phyloP scores from a whole-genome alignment of 139 green algal genomes.

The Coccomyxa sp. region DNA sequence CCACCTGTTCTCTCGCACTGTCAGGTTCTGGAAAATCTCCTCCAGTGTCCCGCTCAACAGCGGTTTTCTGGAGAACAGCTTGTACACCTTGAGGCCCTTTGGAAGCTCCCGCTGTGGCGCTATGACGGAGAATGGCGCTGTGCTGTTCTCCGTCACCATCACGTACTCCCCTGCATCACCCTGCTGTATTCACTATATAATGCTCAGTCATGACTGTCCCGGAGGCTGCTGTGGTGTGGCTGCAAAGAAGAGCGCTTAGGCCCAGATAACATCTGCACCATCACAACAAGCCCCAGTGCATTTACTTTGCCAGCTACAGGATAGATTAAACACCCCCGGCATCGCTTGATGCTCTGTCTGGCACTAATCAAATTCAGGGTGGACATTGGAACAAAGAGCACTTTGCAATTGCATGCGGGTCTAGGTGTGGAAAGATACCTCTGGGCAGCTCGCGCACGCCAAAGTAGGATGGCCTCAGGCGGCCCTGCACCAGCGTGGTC shows the following conservation, averaged over 20 bases:
- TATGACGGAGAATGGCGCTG: slow-evolving; percentile 33
- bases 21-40: slow-evolving; percentile 38
- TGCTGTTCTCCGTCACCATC: slow-evolving; percentile 38
- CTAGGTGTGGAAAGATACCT: background rate
- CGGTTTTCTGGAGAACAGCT: slow-evolving; percentile 52
- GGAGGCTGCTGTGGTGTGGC: too few species aligned
- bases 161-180: slow-evolving; percentile 16
- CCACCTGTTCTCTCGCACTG: background rate
- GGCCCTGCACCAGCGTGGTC: slow-evolving; percentile 41
- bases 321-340: too few species aligned
- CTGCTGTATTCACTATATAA: too few species aligned
- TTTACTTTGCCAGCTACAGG: too few species aligned
- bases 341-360: too few species aligned
- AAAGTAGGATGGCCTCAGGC: slow-evolving; percentile 44
- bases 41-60: slow-evolving; percentile 23
- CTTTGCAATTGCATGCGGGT: background rate
- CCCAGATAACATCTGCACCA: too few species aligned
- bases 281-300: too few species aligned
- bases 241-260: too few species aligned
- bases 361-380: too few species aligned
- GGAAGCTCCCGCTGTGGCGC: slow-evolving; percentile 2
- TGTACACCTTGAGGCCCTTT: slow-evolving; percentile 30
- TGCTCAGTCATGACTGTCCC: too few species aligned
- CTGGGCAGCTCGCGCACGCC: background rate
- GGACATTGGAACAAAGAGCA: too few species aligned